Conservation (phyloP, 2,329 filamentous ascomycete genomes). For the Botrytis deweyae region DNA sequence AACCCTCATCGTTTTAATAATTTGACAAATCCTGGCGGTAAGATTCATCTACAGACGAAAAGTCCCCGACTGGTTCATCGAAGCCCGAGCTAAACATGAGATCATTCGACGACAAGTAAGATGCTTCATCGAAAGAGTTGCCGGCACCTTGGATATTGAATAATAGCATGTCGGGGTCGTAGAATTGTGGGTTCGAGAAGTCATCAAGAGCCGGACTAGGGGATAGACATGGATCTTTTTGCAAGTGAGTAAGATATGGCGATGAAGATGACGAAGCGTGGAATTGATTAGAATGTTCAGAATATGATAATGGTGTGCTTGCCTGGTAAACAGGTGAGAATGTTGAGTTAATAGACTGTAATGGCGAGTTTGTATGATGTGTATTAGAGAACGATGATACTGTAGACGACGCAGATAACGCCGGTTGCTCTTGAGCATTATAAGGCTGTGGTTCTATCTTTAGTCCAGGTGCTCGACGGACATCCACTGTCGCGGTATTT, state of each 20-base stretch:
- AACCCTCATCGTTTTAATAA: background rate
- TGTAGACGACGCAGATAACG: background rate
- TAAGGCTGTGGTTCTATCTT: background rate
- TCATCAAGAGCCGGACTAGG: background rate
- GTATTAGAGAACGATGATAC: background rate
- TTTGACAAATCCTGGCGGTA: background rate
- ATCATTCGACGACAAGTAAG: background rate
- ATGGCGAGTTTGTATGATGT: background rate
- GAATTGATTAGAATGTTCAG: background rate
- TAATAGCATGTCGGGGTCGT: background rate
- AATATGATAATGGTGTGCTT: background rate
- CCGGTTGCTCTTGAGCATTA: background rate
- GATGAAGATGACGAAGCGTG: background rate
- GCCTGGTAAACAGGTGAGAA: slow-evolving; percentile 4
- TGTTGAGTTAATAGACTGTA: background rate
- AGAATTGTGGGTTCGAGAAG: background rate
- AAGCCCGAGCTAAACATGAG: background rate
- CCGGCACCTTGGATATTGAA: background rate
- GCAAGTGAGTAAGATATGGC: background rate
- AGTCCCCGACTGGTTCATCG: background rate
- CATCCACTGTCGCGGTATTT: background rate
- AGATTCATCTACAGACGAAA: slow-evolving; percentile 2
- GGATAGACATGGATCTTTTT: background rate
- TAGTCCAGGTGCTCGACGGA: background rate
- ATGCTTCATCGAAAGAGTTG: background rate